A percentile compares a stretch with the other conserved stretches of the same genome.
These are phyloP conservation scores for Cyberlindnera petersonii DNA, from an alignment of 805 yeast species.

Conservation along the genomic window DNA sequence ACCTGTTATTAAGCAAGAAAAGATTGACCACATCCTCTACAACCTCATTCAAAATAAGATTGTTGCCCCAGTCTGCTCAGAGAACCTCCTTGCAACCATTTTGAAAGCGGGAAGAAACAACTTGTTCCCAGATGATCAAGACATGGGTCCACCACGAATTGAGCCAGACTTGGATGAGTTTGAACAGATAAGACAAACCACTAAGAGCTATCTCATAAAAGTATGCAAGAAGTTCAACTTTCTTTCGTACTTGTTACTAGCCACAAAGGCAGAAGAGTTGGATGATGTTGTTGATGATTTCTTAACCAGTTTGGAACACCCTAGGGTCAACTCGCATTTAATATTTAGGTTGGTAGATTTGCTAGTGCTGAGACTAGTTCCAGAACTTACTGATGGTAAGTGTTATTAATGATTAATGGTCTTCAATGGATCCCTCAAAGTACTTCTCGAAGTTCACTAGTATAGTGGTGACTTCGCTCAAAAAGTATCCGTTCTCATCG, in stretches of 20 bases:
- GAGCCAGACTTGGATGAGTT: slow-evolving; percentile 41
- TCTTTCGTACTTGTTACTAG: slow-evolving; percentile 20
- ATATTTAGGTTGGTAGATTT: slow-evolving; percentile 41
- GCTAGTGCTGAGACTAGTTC: slow-evolving; percentile 35
- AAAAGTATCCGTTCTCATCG: slow-evolving; percentile 26
- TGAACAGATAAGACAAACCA: slow-evolving; percentile 27
- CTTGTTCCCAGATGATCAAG: slow-evolving; percentile 46
- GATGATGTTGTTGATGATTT: slow-evolving; percentile 29
- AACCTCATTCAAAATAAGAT: slow-evolving; percentile 24
- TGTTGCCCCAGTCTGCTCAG: slow-evolving; percentile 14
- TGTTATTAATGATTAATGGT: slow-evolving; percentile 1
- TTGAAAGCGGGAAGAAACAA: slow-evolving; percentile 32
- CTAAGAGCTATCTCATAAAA: slow-evolving; percentile 26
- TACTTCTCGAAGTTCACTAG: slow-evolving; percentile 23
- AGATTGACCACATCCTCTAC: slow-evolving; percentile 18
- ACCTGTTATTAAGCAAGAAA: slow-evolving; percentile 11
- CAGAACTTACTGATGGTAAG: slow-evolving; percentile 31
- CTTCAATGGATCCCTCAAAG: not conserved
- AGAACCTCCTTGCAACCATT: slow-evolving; percentile 18
- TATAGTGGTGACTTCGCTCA: slow-evolving; percentile 18
- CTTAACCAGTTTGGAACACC: slow-evolving; percentile 33
- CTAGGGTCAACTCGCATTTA: slow-evolving; percentile 40
- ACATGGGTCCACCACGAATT: slow-evolving; percentile 45
- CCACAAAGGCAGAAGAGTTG: slow-evolving; percentile 23
- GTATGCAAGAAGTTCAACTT: slow-evolving; percentile 20